These are phyloP conservation scores for Sarocladiaceae sp. DNA, from an alignment of 2,329 filamentous ascomycete genomes.

Conservation along the genomic window DNA sequence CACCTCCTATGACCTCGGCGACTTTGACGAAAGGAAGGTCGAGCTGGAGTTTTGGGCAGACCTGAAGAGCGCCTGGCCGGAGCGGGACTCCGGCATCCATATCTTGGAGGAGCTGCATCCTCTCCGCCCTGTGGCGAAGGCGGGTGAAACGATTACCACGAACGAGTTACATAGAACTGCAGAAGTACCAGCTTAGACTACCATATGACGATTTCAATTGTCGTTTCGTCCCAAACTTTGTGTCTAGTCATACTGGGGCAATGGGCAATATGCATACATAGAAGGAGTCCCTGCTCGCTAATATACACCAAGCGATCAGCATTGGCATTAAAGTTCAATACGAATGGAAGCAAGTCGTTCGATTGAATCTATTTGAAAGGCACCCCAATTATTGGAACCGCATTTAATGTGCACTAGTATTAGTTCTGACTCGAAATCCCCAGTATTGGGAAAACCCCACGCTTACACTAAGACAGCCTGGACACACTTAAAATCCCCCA, in stretches of 20 bases:
- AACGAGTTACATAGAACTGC: background rate
- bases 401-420: no score
- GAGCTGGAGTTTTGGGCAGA: background rate
- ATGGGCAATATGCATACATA: no score
- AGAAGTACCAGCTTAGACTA: background rate
- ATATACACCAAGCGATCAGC: no score
- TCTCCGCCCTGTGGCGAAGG: background rate
- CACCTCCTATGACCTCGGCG: background rate
- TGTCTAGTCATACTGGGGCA: no score
- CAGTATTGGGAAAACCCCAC: background rate
- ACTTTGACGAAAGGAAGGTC: background rate
- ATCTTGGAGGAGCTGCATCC: constrained; percentile 6
- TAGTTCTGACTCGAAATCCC: background rate
- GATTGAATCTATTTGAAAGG: no score
- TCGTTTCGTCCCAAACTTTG: no score
- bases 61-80: constrained; percentile 1
- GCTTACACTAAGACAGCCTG: background rate
- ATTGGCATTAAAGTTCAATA: no score
- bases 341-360: no score
- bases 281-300: no score
- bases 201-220: background rate
- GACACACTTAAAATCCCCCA: no score
- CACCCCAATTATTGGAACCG: no score
- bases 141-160: background rate
- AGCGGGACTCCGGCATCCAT: background rate